Base-by-base conservation (phyloP, 352 stramenopile species). In the Globisporangium echinulatum region DNA sequence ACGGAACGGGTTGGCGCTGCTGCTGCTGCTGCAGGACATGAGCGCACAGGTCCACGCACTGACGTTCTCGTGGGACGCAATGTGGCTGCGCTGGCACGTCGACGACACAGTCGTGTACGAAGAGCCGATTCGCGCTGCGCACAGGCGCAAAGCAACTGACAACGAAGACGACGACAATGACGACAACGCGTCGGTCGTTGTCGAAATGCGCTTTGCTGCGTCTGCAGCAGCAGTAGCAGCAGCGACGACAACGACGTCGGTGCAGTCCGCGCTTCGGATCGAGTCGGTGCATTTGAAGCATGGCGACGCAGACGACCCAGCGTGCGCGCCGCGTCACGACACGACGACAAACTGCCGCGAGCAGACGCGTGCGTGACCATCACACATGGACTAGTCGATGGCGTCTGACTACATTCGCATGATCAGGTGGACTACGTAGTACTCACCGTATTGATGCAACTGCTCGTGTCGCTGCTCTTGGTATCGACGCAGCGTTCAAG, bases 61-160 rank as follows among this genome's bases (percentile, higher is more conserved):
- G 19, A 63, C 67, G 1, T 82, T 82, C 49, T 64, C 69, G 36
- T 85, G 75, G 75, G 72, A 77, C 54, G 49, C 58, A 4, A 19
- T 71, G n/a, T 88, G 79, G 76, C 54, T 88, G 52, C 76, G 79
- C 0, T 87, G 79, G 77, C 75, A 74, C 62, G 68, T 88, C 54
- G 66, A 88, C 54, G 69, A 75, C 39, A 55, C 71, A 0, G 40
- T 88, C 48, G 40, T 85, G n/a, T 59, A 69, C 33, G 77, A 88
- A 62, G 71, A 82, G 42, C 66, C 69, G 43, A 59, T 79, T 17
- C 40, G 60, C 11, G 4, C 46, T 46, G 14, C 13, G 54, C 15
- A 25, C 25, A 25, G 25, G 25, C 25, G 19, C 14, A 58, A 15
- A 25, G 14, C 36, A 15, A 43, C 39, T 17, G 49, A 62, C 40